Conservation (phyloP, 2,329 filamentous ascomycete species). For the Aspergillus viridinutans region DNA sequence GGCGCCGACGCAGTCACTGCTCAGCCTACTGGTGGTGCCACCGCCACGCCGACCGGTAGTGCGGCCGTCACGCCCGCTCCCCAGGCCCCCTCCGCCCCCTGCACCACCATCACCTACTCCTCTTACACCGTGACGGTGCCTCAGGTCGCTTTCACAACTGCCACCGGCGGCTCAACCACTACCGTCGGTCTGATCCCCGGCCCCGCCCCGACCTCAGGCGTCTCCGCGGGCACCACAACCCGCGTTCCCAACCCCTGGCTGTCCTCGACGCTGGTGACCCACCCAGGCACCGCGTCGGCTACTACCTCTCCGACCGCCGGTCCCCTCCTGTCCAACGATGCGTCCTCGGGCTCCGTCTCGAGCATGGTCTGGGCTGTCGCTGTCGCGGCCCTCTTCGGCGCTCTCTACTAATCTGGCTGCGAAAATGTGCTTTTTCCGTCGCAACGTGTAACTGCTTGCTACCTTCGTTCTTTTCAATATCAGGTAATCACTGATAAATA, state of each 20-base stretch:
- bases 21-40: conserved; percentile 16
- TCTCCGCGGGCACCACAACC: conserved; percentile 16
- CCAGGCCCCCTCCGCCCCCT: conserved; percentile 18
- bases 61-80: neutral
- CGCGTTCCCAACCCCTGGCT: conserved; percentile 17
- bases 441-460: neutral
- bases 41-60: conserved; percentile 12
- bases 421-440: neutral
- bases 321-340: neutral
- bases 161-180: conserved; percentile 20
- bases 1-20: conserved; percentile 36
- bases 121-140: conserved; percentile 43
- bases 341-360: conserved; percentile 7
- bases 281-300: neutral
- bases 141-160: conserved; percentile 40
- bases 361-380: neutral
- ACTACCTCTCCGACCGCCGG: neutral
- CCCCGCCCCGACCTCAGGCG: conserved; percentile 7
- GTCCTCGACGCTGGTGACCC: conserved; percentile 12
- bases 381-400: neutral
- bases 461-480: neutral
- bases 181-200: conserved; percentile 32
- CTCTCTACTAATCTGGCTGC: neutral
- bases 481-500: neutral
- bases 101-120: conserved; percentile 41